A percentile compares a stretch with the other conserved stretches of the same genome.
Evolutionary conservation across 106 monocot species (phyloP).

Genomic region (Dactylorhiza incarnata): DNA sequence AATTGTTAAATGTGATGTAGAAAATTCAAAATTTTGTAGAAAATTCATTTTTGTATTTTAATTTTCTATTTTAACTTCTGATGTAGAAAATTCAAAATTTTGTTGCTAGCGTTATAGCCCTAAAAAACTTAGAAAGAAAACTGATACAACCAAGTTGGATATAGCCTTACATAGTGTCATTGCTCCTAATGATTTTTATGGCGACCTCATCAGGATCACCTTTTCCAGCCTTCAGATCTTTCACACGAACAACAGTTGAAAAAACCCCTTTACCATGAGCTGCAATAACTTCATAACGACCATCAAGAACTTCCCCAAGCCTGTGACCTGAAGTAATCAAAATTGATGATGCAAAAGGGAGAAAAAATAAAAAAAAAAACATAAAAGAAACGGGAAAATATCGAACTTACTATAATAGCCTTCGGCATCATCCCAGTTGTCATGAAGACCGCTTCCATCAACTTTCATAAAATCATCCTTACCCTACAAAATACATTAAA

Average conservation of each 20-base stretch:
- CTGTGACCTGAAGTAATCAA: slow-evolving; percentile 41
- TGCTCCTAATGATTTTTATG: slow-evolving; percentile 98
- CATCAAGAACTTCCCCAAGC: slow-evolving; percentile 92
- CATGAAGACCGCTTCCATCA: slow-evolving; percentile 70
- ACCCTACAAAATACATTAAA: slow-evolving; percentile 33
- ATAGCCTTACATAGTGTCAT: slow-evolving; percentile 77
- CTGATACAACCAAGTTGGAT: not conserved
- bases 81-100: not conserved
- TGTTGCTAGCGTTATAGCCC: not conserved
- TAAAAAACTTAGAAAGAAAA: not conserved
- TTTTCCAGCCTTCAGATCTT: slow-evolving; percentile 81
- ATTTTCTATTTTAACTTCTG: not conserved
- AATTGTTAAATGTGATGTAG: not conserved
- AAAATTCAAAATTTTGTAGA: not conserved
- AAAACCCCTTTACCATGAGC: slow-evolving; percentile 98
- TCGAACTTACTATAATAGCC: slow-evolving; percentile 91
- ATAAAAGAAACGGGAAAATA: not conserved
- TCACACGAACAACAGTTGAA: slow-evolving; percentile 97
- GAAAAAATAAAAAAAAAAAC: not conserved
- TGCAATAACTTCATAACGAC: slow-evolving; percentile 90
- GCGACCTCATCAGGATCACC: slow-evolving; percentile 87
- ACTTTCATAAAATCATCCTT: slow-evolving; percentile 63
- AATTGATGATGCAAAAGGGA: not conserved
- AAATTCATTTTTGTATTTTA: too few species aligned
- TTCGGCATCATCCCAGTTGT: slow-evolving; percentile 99